phyloP scores from a whole-genome alignment of 2,329 filamentous ascomycete genomes.

The Lachnellula hyalina region DNA sequence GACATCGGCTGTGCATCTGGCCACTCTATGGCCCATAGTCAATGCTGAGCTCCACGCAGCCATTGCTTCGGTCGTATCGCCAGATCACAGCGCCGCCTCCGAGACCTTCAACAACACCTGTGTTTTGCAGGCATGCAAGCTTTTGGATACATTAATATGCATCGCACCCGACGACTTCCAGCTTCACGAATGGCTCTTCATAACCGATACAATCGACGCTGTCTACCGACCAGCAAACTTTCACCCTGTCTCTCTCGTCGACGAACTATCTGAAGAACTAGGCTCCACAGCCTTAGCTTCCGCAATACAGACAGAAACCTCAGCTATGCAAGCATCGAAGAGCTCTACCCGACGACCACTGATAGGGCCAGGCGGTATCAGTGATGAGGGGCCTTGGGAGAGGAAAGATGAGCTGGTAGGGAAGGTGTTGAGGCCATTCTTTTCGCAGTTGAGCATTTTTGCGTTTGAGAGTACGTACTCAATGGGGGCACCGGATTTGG shows the following conservation, averaged over 20 bases:
- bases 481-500: constrained; percentile 65
- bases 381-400: constrained; percentile 51
- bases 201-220: constrained; percentile 94
- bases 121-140: constrained; percentile 86
- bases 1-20: constrained; percentile 72
- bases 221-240: constrained; percentile 73
- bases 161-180: constrained; percentile 93
- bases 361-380: constrained; percentile 41
- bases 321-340: constrained; percentile 20
- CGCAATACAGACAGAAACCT: constrained; percentile 19
- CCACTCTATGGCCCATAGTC: constrained; percentile 83
- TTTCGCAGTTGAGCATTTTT: constrained; percentile 86
- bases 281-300: constrained; percentile 24
- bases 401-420: constrained; percentile 65
- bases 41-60: constrained; percentile 80
- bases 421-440: constrained; percentile 79
- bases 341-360: constrained; percentile 34
- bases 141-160: constrained; percentile 83
- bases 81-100: constrained; percentile 55
- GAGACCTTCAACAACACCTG: constrained; percentile 74
- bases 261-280: constrained; percentile 76
- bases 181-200: constrained; percentile 95
- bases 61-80: constrained; percentile 66
- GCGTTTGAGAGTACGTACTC: constrained; percentile 91
- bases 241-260: constrained; percentile 70